Evolutionary conservation across 208 protist species (phyloP), one percentile per base, ranked within the genome.

Genomic region (Novymonas esmeraldas): DNA sequence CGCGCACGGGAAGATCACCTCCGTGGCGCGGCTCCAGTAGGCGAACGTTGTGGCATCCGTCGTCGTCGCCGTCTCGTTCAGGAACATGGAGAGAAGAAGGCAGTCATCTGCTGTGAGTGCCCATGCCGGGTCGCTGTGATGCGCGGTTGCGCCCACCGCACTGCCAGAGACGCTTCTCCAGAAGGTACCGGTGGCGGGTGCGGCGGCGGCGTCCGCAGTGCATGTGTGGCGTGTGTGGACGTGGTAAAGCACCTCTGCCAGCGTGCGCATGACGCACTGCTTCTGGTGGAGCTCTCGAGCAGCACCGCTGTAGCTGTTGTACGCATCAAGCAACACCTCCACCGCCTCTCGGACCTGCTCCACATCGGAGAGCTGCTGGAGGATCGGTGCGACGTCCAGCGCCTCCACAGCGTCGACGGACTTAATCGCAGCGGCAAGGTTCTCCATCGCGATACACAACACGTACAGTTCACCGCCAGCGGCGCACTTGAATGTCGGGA

Each of bases 61-160:
- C 0, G 81, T 75, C 7, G 82, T 89, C 20, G 78, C 80, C 3
- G 87, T 66, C 33, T 92, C 85, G 63, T 82, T 82, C 34, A 92
- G 70, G 46, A 92, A 88, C 65, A 92, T 76, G n/a, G 74, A 61
- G 6, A 89, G 41, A 22, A 87, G 67, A 52, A 89, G 73, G 39
- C 76, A 74, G 56, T 86, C 85, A 11, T 87, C 85, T 5, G 65
- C 18, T 0, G 49, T 69, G 2, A 89, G 65, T 13, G 31, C 10
- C 58, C 38, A 76, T 14, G 9, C 28, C 16, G 45, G 6, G 13
- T 54, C 42, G 16, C 10, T 29, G 26, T 41, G 6, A 18, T 41
- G 6, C 6, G 24, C 1, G 14, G 1, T 7, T 9, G 52, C 2
- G 31, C 18, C 52, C 5, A 2, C 18, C 4, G 6, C 5, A 18